These are phyloP conservation scores for Debaryomyces subglobosus DNA, from an alignment of 1,139 yeast species.

Conservation along the genomic window DNA sequence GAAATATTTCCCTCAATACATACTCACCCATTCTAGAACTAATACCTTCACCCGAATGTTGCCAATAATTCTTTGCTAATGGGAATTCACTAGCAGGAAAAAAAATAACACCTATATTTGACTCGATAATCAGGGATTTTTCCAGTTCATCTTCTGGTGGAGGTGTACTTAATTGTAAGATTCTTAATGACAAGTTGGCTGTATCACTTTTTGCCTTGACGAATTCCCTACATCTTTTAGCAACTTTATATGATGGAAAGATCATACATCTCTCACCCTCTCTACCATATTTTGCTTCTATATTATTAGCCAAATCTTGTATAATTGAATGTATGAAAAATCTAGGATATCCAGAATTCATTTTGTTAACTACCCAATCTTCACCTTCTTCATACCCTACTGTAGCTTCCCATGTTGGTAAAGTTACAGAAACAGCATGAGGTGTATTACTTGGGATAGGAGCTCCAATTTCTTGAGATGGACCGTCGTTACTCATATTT, in stretches of 20 bases:
- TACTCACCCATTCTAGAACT: slow-evolving; percentile 90
- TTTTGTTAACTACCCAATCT: slow-evolving; percentile 76
- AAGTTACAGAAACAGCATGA: slow-evolving; percentile 91
- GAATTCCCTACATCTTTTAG: slow-evolving; percentile 84
- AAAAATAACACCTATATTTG: slow-evolving; percentile 76
- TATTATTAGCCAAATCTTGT: slow-evolving; percentile 56
- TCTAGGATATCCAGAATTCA: slow-evolving; percentile 89
- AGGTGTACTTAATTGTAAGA: slow-evolving; percentile 78
- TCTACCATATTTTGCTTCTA: slow-evolving; percentile 69
- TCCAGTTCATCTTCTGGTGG: slow-evolving; percentile 65
- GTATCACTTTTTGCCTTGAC: slow-evolving; percentile 46
- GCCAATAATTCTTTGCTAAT: slow-evolving; percentile 89
- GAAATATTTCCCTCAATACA: slow-evolving; percentile 63
- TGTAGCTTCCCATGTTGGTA: slow-evolving; percentile 93
- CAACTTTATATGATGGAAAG: slow-evolving; percentile 77
- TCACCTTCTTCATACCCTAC: slow-evolving; percentile 92
- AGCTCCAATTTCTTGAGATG: slow-evolving; percentile 64
- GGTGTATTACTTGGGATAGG: slow-evolving; percentile 87
- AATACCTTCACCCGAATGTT: slow-evolving; percentile 93
- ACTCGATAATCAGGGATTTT: slow-evolving; percentile 58
- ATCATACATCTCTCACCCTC: slow-evolving; percentile 73
- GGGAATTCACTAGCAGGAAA: slow-evolving; percentile 60
- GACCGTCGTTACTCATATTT: slow-evolving; percentile 14
- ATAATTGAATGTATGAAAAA: slow-evolving; percentile 79
- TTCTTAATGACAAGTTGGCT: slow-evolving; percentile 48